Evolutionary conservation across 441 rosid genomes (phyloP).

Genomic region (Jatropha multifida): DNA sequence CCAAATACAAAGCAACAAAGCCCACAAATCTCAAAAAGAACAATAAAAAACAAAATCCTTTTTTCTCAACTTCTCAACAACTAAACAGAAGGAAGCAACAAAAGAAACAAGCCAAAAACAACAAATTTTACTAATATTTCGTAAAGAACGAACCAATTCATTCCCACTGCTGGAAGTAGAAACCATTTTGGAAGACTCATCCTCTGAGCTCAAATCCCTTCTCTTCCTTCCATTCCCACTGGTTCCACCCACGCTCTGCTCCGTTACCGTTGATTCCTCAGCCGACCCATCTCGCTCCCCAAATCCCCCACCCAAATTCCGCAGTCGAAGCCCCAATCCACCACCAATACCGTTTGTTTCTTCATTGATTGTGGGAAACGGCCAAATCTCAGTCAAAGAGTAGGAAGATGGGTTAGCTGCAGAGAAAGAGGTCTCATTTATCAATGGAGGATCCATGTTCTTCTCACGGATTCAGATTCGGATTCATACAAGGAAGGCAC

Average conservation of each 20-base stretch:
- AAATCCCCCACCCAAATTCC: slow-evolving; percentile 41
- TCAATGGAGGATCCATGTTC: slow-evolving; percentile 77
- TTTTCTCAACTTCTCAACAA: slow-evolving; percentile 5
- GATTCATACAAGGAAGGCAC: slow-evolving; percentile 7
- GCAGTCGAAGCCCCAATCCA: slow-evolving; percentile 57
- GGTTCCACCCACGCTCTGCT: slow-evolving; percentile 61
- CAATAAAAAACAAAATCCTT: background rate
- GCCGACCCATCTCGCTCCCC: slow-evolving; percentile 55
- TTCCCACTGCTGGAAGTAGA: slow-evolving; percentile 71
- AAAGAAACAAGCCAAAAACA: slow-evolving; percentile 3
- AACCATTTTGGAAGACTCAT: slow-evolving; percentile 71
- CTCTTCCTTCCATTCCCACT: slow-evolving; percentile 54
- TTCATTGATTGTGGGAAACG: slow-evolving; percentile 34
- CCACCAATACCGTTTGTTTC: slow-evolving; percentile 28
- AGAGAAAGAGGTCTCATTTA: slow-evolving; percentile 72
- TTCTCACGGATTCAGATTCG: background rate
- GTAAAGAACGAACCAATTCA: slow-evolving; percentile 58
- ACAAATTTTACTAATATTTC: background rate
- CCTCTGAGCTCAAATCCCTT: slow-evolving; percentile 71
- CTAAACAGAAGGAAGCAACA: background rate
- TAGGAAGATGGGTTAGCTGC: slow-evolving; percentile 77
- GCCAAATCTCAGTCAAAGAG: slow-evolving; percentile 83
- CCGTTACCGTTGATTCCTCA: slow-evolving; percentile 83
- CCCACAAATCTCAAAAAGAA: background rate
- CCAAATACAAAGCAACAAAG: slow-evolving; percentile 3